Base-by-base conservation (phyloP, 179 eudicot genomes). In the Beta corolliflora region DNA sequence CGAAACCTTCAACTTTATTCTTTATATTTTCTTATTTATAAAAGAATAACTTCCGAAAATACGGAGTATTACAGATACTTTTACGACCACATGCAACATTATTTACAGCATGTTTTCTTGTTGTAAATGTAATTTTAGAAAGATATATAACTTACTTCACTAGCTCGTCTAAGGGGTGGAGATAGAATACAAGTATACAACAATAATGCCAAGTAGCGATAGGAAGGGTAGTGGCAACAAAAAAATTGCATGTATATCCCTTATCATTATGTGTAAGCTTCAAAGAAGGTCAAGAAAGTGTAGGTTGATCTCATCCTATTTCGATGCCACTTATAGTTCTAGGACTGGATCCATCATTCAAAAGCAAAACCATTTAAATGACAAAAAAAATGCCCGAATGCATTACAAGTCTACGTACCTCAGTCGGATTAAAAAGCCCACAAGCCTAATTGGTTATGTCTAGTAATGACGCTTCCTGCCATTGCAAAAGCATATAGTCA, bases 381-480 rank as follows among this genome's bases (percentile, higher is more conserved):
- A 64, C 7, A 25, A 74, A 1, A 36, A 31, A 31, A 19, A n/a
- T 14, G 48, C 21, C 16, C 7, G 31, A 61, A 21, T 61, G 68
- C 44, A 61, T 8, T 18, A 71, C 29, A 21, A 50, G 13, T 70
- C 14, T 83, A 89, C 94, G 36, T 81, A 94, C 99, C 98, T 96
- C 97, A 46, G 87, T 78, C 3, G 90, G 86, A 80, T 74, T 85
- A 81, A 96, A 96, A 76, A 96, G 89, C 73, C 86, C 89, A 87
- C 99, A 96, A 79, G 98, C 99, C 86, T 92, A 97, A 89, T 94
- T 86, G 70, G 95, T 89, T 71, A 87, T 85, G 88, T 87, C 91
- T 82, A 96, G 84, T 72, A 94, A 86, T 31, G 98, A 91, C 76
- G 99, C 98, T 87, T 96, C 98, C 99, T 96, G 88, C 53, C 68